phyloP scores from a whole-genome alignment of 192 early-diverging fungal species.

The Chytriomyces hyalinus region DNA sequence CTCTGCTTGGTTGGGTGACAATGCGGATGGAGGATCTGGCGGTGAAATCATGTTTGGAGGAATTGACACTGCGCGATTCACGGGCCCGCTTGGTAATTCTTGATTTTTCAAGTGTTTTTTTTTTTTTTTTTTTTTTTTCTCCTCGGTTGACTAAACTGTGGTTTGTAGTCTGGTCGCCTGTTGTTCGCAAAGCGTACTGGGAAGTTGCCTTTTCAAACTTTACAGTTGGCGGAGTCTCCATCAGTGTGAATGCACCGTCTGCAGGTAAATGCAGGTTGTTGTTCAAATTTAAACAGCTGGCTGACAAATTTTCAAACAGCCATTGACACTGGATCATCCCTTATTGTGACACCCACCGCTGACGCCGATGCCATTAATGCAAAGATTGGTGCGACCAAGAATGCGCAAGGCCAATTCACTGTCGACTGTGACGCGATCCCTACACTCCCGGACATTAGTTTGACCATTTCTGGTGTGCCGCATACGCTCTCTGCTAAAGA shows the following conservation, averaged over 20 bases:
- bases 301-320: slow-evolving; percentile 62
- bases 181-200: slow-evolving; percentile 96
- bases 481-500: slow-evolving; percentile 70
- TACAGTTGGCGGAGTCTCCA: slow-evolving; percentile 72
- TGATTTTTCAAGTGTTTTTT: not conserved
- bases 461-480: slow-evolving; percentile 77
- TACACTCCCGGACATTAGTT: slow-evolving; percentile 74
- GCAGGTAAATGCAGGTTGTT: slow-evolving; percentile 26
- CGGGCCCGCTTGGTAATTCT: slow-evolving; percentile 51
- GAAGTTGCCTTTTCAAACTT: slow-evolving; percentile 87
- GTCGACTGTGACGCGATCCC: slow-evolving; percentile 78
- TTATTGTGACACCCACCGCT: slow-evolving; percentile 77
- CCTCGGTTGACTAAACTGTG: not conserved
- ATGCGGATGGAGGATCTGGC: slow-evolving; percentile 68
- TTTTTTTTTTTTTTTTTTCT: slow-evolving; percentile 21
- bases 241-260: slow-evolving; percentile 47
- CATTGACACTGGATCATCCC: slow-evolving; percentile 90
- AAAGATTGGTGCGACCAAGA: slow-evolving; percentile 90
- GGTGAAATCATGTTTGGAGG: slow-evolving; percentile 93
- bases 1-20: slow-evolving; percentile 84
- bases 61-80: slow-evolving; percentile 75
- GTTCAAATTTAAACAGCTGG: not conserved
- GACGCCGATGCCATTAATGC: slow-evolving; percentile 90
- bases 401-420: slow-evolving; percentile 86
- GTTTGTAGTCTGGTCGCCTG: slow-evolving; percentile 72